Evolutionary conservation across 1,284 basidiomycete species (phyloP).

Genomic region (Ceratobasidium sp.): DNA sequence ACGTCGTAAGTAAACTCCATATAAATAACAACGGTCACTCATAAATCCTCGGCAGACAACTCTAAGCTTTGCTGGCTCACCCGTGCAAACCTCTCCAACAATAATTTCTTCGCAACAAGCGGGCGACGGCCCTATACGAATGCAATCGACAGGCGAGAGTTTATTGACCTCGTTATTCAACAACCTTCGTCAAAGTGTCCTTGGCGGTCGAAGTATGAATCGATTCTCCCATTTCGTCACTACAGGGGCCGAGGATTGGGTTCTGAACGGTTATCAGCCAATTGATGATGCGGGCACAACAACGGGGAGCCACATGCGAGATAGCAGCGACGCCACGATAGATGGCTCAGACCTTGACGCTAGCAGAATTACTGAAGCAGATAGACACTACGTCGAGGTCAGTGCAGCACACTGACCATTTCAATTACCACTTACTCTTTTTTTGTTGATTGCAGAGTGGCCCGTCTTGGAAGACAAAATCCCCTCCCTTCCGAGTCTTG

Average conservation of each 20-base stretch:
- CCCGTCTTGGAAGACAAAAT: constrained; percentile 74
- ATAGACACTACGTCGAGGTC: constrained; percentile 77
- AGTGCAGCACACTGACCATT: constrained; percentile 54
- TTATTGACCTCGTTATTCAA: constrained; percentile 61
- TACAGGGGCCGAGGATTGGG: constrained; percentile 83
- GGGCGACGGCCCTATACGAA: constrained; percentile 62
- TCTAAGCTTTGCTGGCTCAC: constrained; percentile 43
- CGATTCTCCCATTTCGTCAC: constrained; percentile 86
- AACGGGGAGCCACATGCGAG: constrained; percentile 34
- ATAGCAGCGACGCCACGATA: constrained; percentile 37
- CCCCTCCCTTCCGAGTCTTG: constrained; percentile 75
- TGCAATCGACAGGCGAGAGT: constrained; percentile 77
- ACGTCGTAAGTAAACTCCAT: constrained; percentile 63
- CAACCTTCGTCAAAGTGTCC: constrained; percentile 73
- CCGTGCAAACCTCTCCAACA: constrained; percentile 36
- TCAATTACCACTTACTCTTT: background rate
- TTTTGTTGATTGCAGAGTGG: constrained; percentile 47
- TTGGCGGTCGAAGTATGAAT: constrained; percentile 80
- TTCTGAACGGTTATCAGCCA: constrained; percentile 65
- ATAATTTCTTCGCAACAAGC: constrained; percentile 51
- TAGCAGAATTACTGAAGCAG: constrained; percentile 54
- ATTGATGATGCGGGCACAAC: constrained; percentile 47
- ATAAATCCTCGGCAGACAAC: constrained; percentile 58
- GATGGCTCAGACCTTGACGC: constrained; percentile 27
- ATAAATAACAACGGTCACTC: constrained; percentile 32